Evolutionary conservation across 257 asterid species (phyloP).

Genomic region (Penstemon eatonii): DNA sequence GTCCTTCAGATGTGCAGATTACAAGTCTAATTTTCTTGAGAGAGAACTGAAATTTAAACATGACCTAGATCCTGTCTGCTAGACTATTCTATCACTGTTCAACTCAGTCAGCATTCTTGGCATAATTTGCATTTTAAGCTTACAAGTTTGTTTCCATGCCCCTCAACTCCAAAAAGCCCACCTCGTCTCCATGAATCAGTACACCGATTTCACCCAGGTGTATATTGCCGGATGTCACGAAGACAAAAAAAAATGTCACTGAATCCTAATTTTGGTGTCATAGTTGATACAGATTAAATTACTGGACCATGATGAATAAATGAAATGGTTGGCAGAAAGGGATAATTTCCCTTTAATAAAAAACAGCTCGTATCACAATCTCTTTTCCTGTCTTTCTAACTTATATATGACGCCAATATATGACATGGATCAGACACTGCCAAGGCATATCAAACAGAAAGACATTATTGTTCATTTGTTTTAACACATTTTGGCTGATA

Average conservation of each 20-base stretch:
- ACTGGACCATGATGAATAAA: background rate
- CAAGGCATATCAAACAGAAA: background rate
- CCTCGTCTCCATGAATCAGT: conserved; percentile 7
- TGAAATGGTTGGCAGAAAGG: conserved; percentile 16
- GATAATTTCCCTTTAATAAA: conserved; percentile 17
- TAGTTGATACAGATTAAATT: background rate
- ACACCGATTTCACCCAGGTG: conserved; percentile 15
- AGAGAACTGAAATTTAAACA: conserved; percentile 18
- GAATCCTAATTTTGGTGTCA: conserved; percentile 18
- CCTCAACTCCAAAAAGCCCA: background rate
- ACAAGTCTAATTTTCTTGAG: conserved; percentile 14
- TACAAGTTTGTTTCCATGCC: background rate
- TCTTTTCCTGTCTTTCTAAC: conserved; percentile 9
- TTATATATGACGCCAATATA: conserved; percentile 6
- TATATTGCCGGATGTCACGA: background rate
- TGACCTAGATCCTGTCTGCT: conserved; percentile 11
- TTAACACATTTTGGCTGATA: conserved; percentile 18
- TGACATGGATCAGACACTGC: background rate
- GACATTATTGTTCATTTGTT: conserved; percentile 8
- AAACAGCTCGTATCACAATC: conserved; percentile 11
- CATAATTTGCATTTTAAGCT: background rate
- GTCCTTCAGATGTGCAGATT: background rate
- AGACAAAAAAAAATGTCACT: background rate
- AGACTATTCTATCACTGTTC: conserved; percentile 19
- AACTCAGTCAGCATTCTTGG: conserved; percentile 8